Evolutionary conservation across 202 grass and related monocot species (phyloP).

Genomic region (Panicum virgatum): DNA sequence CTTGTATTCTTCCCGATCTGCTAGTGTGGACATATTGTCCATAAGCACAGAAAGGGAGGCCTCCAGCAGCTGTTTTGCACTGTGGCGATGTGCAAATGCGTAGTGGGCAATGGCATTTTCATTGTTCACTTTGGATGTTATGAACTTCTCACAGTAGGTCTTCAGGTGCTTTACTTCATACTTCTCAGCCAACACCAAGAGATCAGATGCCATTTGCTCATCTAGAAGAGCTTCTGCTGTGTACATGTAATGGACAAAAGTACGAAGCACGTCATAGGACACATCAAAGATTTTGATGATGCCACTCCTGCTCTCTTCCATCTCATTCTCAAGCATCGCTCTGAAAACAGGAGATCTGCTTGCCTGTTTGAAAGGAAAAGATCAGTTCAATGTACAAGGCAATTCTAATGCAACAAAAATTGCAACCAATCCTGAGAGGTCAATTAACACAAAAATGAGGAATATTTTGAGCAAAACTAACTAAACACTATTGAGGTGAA

Average conservation of each 20-base stretch:
- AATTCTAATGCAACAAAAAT: background rate
- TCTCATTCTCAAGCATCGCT: conserved; percentile 98
- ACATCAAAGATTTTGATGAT: conserved; percentile 86
- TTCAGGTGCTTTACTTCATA: conserved; percentile 93
- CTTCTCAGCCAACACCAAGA: conserved; percentile 86
- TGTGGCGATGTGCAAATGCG: conserved; percentile 77
- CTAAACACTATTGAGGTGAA: background rate
- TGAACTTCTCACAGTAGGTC: conserved; percentile 78
- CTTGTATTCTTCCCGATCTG: conserved; percentile 82
- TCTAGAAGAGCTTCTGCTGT: conserved; percentile 71
- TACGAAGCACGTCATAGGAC: conserved; percentile 68
- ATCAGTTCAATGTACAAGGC: background rate
- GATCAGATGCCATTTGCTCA: conserved; percentile 74
- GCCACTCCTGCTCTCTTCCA: conserved; percentile 93
- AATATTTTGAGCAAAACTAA: conserved; percentile 1
- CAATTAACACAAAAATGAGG: background rate
- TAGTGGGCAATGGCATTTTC: conserved; percentile 76
- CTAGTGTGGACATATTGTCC: conserved; percentile 74
- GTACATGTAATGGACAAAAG: conserved; percentile 87
- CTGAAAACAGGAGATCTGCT: conserved; percentile 94
- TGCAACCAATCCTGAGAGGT: background rate
- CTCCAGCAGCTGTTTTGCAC: conserved; percentile 75
- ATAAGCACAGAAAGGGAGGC: conserved; percentile 70
- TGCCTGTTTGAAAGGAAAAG: conserved; percentile 43
- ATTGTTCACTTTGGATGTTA: conserved; percentile 83